Percentiles rank a stretch among this genome's conserved stretches.
Evolutionary conservation across 2,329 filamentous ascomycete genomes (phyloP).

Genomic region (Colletotrichum somersetense): DNA sequence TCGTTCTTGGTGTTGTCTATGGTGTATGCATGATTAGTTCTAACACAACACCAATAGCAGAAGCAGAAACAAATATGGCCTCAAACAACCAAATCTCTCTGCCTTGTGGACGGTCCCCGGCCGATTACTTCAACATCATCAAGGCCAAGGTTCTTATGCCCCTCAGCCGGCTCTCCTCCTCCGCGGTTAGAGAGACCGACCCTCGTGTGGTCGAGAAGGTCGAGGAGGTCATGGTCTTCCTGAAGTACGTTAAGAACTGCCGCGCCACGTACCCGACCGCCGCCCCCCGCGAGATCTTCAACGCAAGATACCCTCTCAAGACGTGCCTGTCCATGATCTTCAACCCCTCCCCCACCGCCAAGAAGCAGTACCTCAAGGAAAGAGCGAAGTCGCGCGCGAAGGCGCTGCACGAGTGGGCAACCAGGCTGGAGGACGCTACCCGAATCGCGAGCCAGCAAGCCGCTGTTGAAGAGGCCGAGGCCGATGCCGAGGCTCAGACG

Average conservation of each 20-base stretch:
- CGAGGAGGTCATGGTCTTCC: neutral
- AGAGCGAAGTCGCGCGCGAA: conserved; percentile 3
- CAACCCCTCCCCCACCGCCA: neutral
- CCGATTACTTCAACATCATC: neutral
- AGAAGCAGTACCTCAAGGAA: conserved; percentile 10
- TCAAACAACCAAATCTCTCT: neutral
- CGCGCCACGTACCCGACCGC: neutral
- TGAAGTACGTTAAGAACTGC: conserved; percentile 5
- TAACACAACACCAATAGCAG: neutral
- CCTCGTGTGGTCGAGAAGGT: neutral
- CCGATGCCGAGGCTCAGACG: neutral
- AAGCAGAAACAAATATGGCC: neutral
- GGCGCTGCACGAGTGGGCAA: neutral
- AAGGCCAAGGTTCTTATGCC: neutral
- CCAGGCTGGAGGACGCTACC: neutral
- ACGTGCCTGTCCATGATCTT: conserved; percentile 3
- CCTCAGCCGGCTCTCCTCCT: neutral
- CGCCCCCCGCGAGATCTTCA: neutral
- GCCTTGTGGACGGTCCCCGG: neutral
- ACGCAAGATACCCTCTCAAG: neutral
- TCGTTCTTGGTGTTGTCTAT: neutral
- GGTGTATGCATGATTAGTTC: neutral
- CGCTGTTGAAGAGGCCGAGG: neutral
- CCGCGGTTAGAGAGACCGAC: neutral
- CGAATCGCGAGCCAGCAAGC: neutral